Evolutionary conservation across 208 protist genomes (phyloP).

Genomic region (Lotmaria passim): DNA sequence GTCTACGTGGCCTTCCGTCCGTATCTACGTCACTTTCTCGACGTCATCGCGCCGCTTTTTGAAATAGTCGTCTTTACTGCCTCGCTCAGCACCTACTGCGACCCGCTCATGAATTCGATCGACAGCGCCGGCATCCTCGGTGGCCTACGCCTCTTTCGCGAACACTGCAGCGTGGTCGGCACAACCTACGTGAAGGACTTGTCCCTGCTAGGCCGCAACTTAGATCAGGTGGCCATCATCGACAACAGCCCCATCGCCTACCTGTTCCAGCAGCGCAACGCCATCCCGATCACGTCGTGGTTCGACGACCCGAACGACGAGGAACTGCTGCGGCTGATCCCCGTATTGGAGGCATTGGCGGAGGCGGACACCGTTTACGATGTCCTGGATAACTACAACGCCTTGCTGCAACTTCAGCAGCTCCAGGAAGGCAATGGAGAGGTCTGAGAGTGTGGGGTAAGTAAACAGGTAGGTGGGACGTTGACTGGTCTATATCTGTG

Average conservation of each 20-base stretch:
- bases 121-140: slow-evolving; percentile 68
- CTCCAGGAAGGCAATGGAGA: slow-evolving; percentile 27
- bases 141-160: slow-evolving; percentile 70
- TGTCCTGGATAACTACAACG: slow-evolving; percentile 86
- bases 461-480: too few species aligned
- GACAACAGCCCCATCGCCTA: slow-evolving; percentile 94
- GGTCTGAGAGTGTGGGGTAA: background rate
- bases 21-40: slow-evolving; percentile 80
- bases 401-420: slow-evolving; percentile 71
- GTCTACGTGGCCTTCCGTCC: slow-evolving; percentile 90
- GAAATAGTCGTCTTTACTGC: slow-evolving; percentile 92
- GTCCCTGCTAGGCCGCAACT: slow-evolving; percentile 78
- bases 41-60: slow-evolving; percentile 71
- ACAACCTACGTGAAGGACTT: slow-evolving; percentile 90
- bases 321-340: slow-evolving; percentile 75
- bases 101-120: slow-evolving; percentile 80
- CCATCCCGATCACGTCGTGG: slow-evolving; percentile 89
- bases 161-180: slow-evolving; percentile 86
- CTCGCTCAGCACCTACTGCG: slow-evolving; percentile 81
- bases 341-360: slow-evolving; percentile 75
- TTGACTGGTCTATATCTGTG: background rate
- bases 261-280: slow-evolving; percentile 90
- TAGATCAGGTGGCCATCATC: slow-evolving; percentile 80
- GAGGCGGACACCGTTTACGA: slow-evolving; percentile 75
- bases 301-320: slow-evolving; percentile 83